Evolutionary conservation across 441 rosid species (phyloP).

Genomic region (Corymbia citriodora): DNA sequence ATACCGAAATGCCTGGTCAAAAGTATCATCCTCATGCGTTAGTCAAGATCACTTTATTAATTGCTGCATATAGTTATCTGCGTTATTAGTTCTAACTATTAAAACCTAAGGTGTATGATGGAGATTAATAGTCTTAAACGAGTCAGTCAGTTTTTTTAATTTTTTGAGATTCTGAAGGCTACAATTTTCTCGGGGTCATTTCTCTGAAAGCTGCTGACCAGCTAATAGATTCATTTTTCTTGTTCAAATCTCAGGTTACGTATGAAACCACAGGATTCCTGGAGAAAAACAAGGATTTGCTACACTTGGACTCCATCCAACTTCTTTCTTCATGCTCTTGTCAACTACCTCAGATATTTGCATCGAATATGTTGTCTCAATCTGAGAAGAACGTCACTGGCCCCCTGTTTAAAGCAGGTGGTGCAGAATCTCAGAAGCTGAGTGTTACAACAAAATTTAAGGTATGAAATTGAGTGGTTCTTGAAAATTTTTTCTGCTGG

Average conservation of each 20-base stretch:
- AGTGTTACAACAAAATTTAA: conserved; percentile 95
- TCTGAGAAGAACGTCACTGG: conserved; percentile 79
- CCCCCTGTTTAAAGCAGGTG: conserved; percentile 89
- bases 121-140: not conserved
- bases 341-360: conserved; percentile 88
- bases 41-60: not conserved
- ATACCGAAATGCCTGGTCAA: not conserved
- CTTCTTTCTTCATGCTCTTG: conserved; percentile 89
- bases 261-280: conserved; percentile 95
- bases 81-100: not conserved
- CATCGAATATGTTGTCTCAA: conserved; percentile 81
- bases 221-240: conserved; percentile 16
- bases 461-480: conserved; percentile 34
- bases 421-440: conserved; percentile 94
- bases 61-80: not conserved
- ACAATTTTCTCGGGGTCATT: not conserved
- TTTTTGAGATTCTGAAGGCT: not conserved
- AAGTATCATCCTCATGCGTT: not conserved
- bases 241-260: conserved; percentile 54
- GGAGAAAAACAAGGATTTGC: conserved; percentile 95
- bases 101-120: not conserved
- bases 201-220: conserved; percentile 14
- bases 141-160: not conserved
- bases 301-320: conserved; percentile 91
- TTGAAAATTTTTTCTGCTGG: not conserved